Evolutionary conservation across 140 eudicot species (phyloP).

Genomic region (Bidens hawaiensis): DNA sequence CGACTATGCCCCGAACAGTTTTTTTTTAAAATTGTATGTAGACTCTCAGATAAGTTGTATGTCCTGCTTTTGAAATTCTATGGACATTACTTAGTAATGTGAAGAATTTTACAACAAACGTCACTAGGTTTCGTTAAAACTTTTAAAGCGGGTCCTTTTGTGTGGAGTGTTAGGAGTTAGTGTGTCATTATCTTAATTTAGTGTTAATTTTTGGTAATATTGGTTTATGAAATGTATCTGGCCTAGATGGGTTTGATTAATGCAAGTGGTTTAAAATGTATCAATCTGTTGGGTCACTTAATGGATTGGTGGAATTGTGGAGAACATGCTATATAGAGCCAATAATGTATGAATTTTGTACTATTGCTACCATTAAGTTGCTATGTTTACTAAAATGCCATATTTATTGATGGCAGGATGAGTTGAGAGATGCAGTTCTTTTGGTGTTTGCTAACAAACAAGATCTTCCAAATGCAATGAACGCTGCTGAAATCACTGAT

Average conservation of each 20-base stretch:
- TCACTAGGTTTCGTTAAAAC: not conserved
- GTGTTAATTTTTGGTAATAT: not conserved
- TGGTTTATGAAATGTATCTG: not conserved
- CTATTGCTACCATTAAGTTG: not conserved
- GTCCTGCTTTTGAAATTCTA: not conserved
- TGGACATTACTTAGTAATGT: not conserved
- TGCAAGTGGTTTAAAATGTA: not conserved
- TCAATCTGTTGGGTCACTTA: not conserved
- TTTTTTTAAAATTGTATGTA: not conserved
- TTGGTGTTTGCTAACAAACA: slow-evolving; percentile 92
- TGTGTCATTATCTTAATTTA: not conserved
- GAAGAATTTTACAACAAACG: not conserved
- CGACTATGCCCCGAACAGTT: not conserved
- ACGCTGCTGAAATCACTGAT: slow-evolving; percentile 94
- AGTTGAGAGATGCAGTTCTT: slow-evolving; percentile 81
- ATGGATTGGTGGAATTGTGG: slow-evolving; percentile 3
- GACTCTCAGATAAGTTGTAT: not conserved
- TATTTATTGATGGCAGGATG: slow-evolving; percentile 43
- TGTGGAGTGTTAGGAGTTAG: not conserved
- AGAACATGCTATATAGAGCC: not conserved
- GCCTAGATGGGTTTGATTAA: not conserved
- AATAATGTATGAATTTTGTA: not conserved
- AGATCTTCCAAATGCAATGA: slow-evolving; percentile 96
- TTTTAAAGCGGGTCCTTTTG: not conserved
- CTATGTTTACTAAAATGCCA: not conserved